These are phyloP conservation scores for Alopecurus myosuroides DNA, from an alignment of 176 grass and related monocot species.

Conservation along the genomic window DNA sequence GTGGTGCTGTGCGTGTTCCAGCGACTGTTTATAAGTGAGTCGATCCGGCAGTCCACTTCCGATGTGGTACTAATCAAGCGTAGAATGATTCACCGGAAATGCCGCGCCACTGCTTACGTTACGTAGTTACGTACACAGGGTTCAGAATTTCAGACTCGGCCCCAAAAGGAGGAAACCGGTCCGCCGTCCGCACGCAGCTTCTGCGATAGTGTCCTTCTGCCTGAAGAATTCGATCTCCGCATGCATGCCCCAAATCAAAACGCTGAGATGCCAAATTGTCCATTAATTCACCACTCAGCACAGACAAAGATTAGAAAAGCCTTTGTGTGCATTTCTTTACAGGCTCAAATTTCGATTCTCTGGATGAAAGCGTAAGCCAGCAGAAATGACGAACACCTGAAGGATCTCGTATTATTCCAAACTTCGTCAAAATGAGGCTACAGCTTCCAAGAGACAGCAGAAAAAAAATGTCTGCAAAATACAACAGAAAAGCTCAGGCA, in stretches of 20 bases:
- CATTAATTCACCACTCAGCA: too few species aligned
- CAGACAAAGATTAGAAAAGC: too few species aligned
- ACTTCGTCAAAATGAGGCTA: background rate
- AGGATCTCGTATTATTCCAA: background rate
- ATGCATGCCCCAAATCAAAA: too few species aligned
- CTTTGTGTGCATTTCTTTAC: too few species aligned
- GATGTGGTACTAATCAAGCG: background rate
- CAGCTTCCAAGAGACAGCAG: background rate
- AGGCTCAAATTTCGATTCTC: too few species aligned
- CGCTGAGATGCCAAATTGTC: too few species aligned
- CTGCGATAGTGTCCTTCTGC: too few species aligned
- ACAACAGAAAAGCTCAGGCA: background rate
- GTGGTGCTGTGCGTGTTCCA: background rate
- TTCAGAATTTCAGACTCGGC: background rate
- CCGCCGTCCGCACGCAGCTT: background rate
- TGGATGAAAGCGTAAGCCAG: too few species aligned
- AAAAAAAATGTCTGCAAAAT: background rate
- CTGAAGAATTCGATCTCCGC: too few species aligned
- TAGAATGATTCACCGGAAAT: background rate
- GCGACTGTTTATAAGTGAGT: background rate
- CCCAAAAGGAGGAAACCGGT: background rate
- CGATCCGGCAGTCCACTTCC: background rate
- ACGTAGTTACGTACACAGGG: too few species aligned
- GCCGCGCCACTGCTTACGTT: background rate
- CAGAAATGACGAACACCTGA: too few species aligned